Conservation (phyloP, 2,329 filamentous ascomycete species). For the Penicillium frequentans region DNA sequence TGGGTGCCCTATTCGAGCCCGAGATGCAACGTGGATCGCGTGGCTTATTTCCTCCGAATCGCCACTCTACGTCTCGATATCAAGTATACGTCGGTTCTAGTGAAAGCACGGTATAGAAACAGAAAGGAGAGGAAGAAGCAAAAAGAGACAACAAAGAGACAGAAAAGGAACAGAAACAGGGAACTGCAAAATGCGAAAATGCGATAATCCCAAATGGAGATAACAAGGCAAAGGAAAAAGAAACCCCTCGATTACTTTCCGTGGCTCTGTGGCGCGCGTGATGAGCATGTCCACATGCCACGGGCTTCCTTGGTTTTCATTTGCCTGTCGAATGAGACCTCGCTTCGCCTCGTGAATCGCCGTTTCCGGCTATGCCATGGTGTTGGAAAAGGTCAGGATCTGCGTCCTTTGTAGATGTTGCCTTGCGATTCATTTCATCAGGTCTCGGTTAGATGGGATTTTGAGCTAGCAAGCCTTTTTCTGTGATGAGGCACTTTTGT, state of each 20-base stretch:
- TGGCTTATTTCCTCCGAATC: conserved; percentile 9
- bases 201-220: background rate
- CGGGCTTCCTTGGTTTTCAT: background rate
- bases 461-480: background rate
- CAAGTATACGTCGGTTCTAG: background rate
- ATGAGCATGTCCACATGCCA: conserved; percentile 14
- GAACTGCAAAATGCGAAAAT: background rate
- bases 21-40: conserved; percentile 10
- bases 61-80: conserved; percentile 8
- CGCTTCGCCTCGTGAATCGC: background rate
- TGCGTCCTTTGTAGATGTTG: background rate
- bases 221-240: background rate
- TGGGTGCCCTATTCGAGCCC: background rate
- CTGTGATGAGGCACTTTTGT: background rate
- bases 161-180: background rate
- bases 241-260: background rate
- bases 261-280: conserved; percentile 5
- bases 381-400: conserved; percentile 1
- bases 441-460: background rate
- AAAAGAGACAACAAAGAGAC: background rate
- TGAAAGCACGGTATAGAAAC: background rate
- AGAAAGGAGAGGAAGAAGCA: background rate
- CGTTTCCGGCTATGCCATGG: background rate
- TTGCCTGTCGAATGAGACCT: conserved; percentile 11
- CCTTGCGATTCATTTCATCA: background rate